Percentiles rank a stretch among this genome's conserved stretches.
Conservation (phyloP, 2,329 filamentous ascomycete species). For the Dactylella cylindrospora region DNA sequence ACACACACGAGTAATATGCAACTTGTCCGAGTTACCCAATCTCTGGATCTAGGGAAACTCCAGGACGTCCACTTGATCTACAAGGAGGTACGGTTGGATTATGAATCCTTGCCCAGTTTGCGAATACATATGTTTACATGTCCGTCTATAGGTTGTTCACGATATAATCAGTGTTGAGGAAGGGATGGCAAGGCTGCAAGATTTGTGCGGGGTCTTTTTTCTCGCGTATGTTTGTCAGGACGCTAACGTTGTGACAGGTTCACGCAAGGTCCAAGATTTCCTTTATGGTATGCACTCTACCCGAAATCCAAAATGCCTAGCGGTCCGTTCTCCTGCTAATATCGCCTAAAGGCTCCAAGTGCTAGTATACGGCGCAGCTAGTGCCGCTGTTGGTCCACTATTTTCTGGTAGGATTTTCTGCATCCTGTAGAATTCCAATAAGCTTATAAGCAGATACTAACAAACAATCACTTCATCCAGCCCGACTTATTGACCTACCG, state of each 20-base stretch:
- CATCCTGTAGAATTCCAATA: neutral
- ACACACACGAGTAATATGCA: slow-evolving; percentile 81
- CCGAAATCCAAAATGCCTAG: neutral
- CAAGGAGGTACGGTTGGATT: slow-evolving; percentile 58
- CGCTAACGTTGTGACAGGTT: slow-evolving; percentile 9
- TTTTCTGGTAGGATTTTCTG: slow-evolving; percentile 63
- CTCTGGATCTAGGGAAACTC: slow-evolving; percentile 72
- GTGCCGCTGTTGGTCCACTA: slow-evolving; percentile 74
- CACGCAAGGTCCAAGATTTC: slow-evolving; percentile 18
- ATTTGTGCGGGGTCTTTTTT: slow-evolving; percentile 44
- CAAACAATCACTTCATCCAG: slow-evolving; percentile 53
- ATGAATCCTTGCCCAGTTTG: too few relatives aligned
- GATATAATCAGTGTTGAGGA: slow-evolving; percentile 73
- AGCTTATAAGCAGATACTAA: neutral
- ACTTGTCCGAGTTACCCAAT: slow-evolving; percentile 68
- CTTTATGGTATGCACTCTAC: slow-evolving; percentile 20
- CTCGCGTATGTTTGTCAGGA: neutral
- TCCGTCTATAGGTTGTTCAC: slow-evolving; percentile 63
- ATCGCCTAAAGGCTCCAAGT: slow-evolving; percentile 55
- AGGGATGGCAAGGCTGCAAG: slow-evolving; percentile 64
- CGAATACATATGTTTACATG: neutral
- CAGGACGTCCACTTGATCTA: slow-evolving; percentile 75
- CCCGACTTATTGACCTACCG: slow-evolving; percentile 74
- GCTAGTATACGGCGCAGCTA: slow-evolving; percentile 72
- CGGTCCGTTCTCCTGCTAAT: too few relatives aligned